Base-by-base conservation (phyloP, 352 stramenopile species). In the Phytophthora megakarya region DNA sequence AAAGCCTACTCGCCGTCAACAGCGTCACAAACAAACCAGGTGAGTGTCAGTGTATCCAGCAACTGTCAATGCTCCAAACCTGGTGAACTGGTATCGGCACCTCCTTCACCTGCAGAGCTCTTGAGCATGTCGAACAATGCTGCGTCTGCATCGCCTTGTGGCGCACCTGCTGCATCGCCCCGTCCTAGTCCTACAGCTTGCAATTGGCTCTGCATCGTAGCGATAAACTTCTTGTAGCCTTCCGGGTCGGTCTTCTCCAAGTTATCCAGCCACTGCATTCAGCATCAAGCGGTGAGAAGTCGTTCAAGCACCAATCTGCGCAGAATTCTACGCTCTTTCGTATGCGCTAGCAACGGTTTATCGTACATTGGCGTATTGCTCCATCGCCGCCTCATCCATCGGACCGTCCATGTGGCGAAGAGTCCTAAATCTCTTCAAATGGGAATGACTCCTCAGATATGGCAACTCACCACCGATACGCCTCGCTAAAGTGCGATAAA, bases 351-450 rank as follows among this genome's bases (percentile, higher is more conserved):
- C 48, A 65, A 33, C 13, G 8, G 8, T 8, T 3, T 22, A 66
- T n/a, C 71, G 33, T 81, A 92, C 85, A 65, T 92, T 68, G 0
- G 75, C 76, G 46, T 91, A 94, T 51, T 91, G 74, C 81, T 89
- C 80, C 70, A 92, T 82, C 25, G 75, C 61, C 15, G 66, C 80
- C 22, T 86, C 74, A 32, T 87, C 74, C 73, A 89, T 89, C n/a
- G 66, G 46, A 9, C 44, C 38, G 32, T 59, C 47, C 63, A 65
- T 59, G 13, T 45, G 11, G 22, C 19, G 67, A 75, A 75, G 40
- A 61, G 62, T 56, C 61, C 65, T 56, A n/a, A 61, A 65, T n/a
- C n/a, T n/a, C n/a, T n/a, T n/a, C n/a, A 61, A 54, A 56, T 64
- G 38, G 47, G 63, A 63, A 70, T 61, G 64, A 38, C 28, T n/a